Evolutionary conservation across 495 filamentous ascomycete genomes (phyloP), one percentile per base, ranked within the genome.

Genomic region (Aspergillus sparsus): DNA sequence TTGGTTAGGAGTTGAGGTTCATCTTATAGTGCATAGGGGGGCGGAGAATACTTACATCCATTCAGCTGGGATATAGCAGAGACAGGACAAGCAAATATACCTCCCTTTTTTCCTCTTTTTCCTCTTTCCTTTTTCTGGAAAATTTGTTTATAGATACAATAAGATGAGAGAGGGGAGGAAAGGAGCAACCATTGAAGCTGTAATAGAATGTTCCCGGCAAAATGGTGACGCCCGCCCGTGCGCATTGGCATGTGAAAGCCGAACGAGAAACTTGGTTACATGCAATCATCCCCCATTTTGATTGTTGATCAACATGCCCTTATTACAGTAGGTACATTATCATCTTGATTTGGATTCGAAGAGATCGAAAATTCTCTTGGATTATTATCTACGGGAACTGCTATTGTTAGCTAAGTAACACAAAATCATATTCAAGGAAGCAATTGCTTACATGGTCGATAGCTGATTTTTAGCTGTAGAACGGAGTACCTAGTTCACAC

Each of bases 201-300:
- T n/a, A 21, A 15, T 53, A 39, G 57, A 53, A 37, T 18, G 27
- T 34, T 50, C 21, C 50, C 50, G 58, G 58, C 50, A 57, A 62
- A 52, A 54, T 39, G 53, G 33, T 18, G 58, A 54, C 50, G 21
- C 54, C 58, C 58, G 58, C 50, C 42, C 35, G 55, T 35, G 37
- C 42, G 18, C 15, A 51, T 50, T 58, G 34, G 44, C 61, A 63
- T 55, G 55, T 63, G 50, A 61, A 55, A 61, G 35, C 37, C 49
- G 47, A 27, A 27, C 3, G 21, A 27, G 21, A 27, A 27, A 27
- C 21, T 27, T 27, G 21, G 21, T 27, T 27, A 27, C 21, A 3
- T 27, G 21, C 3, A 27, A 3, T 27, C 21, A 27, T 27, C 3
- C 21, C 21, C 21, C 3, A 27, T 27, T 27, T 27, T 27, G 21